phyloP scores from a whole-genome alignment of 2,329 filamentous ascomycete genomes.

The Trichothecium sympodiale region DNA sequence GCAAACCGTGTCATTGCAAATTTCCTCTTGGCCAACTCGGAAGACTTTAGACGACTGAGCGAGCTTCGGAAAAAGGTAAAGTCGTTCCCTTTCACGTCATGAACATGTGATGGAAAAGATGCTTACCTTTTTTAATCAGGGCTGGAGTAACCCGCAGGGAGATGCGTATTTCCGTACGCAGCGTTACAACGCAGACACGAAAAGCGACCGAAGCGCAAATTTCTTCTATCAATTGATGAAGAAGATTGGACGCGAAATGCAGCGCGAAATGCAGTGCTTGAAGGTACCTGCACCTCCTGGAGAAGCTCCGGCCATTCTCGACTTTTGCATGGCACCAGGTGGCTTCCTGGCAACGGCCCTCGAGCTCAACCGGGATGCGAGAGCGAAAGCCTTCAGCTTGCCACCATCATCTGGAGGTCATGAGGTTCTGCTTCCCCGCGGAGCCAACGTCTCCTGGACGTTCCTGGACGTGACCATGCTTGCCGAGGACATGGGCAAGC shows the following conservation, averaged over 20 bases:
- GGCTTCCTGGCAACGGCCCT: conserved; percentile 33
- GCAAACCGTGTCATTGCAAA: too few relatives aligned
- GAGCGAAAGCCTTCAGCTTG: conserved; percentile 26
- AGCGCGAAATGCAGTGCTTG: conserved; percentile 22
- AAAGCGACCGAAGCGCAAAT: conserved; percentile 9
- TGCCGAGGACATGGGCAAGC: conserved; percentile 28
- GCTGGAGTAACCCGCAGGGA: conserved; percentile 30
- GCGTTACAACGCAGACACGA: conserved; percentile 24
- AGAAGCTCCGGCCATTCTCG: conserved; percentile 27
- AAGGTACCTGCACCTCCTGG: conserved; percentile 5
- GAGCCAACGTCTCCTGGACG: too few relatives aligned
- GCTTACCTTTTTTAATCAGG: conserved; percentile 16
- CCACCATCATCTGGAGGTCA: conserved; percentile 28
- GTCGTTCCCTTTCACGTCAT: not conserved
- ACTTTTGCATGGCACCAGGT: conserved; percentile 46
- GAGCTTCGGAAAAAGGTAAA: conserved; percentile 4
- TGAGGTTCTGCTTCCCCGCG: conserved; percentile 15
- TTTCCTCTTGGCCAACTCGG: too few relatives aligned
- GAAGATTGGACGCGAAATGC: conserved; percentile 28
- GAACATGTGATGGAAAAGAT: not conserved
- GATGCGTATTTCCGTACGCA: conserved; percentile 31
- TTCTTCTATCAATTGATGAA: conserved; percentile 32
- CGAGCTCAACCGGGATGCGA: conserved; percentile 19
- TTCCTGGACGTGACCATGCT: conserved; percentile 41
- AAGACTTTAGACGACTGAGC: not conserved